Conservation (phyloP, 345 rosid species). For the Geranium rotundifolium region DNA sequence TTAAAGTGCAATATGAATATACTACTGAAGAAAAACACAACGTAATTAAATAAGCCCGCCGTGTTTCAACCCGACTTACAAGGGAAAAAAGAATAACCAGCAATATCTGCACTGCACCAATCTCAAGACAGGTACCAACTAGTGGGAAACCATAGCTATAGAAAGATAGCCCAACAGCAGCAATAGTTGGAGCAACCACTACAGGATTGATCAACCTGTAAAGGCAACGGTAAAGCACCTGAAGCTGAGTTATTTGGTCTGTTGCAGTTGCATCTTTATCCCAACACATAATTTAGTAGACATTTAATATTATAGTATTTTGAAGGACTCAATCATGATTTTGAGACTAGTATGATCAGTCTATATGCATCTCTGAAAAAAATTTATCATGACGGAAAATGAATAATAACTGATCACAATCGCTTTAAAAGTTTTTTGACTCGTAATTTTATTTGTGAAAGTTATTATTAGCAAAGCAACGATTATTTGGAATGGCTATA, state of each 20-base stretch:
- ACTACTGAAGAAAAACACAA: background rate
- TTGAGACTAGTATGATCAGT: too few species aligned
- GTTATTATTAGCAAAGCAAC: background rate
- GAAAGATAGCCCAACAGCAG: slow-evolving; percentile 95
- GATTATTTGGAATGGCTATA: background rate
- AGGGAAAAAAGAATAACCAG: slow-evolving; percentile 83
- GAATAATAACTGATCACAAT: too few species aligned
- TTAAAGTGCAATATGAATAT: background rate
- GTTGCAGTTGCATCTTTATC: background rate
- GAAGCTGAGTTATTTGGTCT: background rate
- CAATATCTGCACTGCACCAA: slow-evolving; percentile 71
- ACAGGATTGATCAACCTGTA: slow-evolving; percentile 91
- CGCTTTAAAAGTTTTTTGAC: too few species aligned
- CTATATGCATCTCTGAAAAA: too few species aligned
- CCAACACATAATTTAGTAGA: background rate
- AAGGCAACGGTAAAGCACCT: slow-evolving; percentile 9
- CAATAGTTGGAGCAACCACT: slow-evolving; percentile 95
- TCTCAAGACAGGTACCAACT: slow-evolving; percentile 87
- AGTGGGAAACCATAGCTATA: slow-evolving; percentile 88
- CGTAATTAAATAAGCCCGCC: background rate
- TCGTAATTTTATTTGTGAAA: background rate
- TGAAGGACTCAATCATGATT: background rate
- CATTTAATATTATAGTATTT: too few species aligned
- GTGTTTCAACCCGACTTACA: slow-evolving; percentile 33
- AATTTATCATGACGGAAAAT: too few species aligned